Percentiles rank a stretch among this genome's conserved stretches.
Conservation (phyloP, 306 rosid genomes). For the Cicer cuneatum region DNA sequence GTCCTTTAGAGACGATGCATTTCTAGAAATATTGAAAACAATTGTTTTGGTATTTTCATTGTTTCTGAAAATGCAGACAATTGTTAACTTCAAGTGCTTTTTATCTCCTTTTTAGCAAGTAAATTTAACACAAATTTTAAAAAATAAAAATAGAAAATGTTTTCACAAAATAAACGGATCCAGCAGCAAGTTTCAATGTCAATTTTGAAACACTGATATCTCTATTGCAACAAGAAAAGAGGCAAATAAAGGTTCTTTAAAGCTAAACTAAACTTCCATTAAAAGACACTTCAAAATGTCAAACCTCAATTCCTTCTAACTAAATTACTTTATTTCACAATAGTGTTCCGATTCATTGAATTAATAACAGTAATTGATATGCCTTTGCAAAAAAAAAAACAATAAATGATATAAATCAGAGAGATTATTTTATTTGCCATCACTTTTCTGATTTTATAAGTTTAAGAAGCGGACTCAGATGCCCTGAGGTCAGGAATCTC, state of each 20-base stretch:
- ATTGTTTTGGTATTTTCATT: too few species aligned
- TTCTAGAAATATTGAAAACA: too few species aligned
- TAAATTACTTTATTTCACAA: not conserved
- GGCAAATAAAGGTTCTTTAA: constrained; percentile 44
- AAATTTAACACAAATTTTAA: too few species aligned
- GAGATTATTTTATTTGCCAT: constrained; percentile 15
- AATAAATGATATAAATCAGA: constrained; percentile 6
- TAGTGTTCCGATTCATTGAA: constrained; percentile 20
- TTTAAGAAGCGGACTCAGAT: not conserved
- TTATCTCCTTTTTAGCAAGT: too few species aligned
- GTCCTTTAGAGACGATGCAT: too few species aligned
- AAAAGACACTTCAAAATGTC: constrained; percentile 42
- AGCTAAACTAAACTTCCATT: constrained; percentile 41
- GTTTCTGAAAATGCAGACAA: too few species aligned
- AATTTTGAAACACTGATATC: constrained; percentile 33
- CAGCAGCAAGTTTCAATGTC: constrained; percentile 31
- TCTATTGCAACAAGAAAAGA: constrained; percentile 27
- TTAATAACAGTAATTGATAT: constrained; percentile 3
- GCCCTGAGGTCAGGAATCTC: too few species aligned
- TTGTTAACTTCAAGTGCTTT: too few species aligned
- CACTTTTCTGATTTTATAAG: constrained; percentile 30
- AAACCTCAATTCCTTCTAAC: constrained; percentile 29
- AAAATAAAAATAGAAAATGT: too few species aligned
- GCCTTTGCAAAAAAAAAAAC: too few species aligned
- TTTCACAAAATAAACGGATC: not conserved